phyloP scores from a whole-genome alignment of 768 basidiomycete genomes.

The Leccinum imitatum region DNA sequence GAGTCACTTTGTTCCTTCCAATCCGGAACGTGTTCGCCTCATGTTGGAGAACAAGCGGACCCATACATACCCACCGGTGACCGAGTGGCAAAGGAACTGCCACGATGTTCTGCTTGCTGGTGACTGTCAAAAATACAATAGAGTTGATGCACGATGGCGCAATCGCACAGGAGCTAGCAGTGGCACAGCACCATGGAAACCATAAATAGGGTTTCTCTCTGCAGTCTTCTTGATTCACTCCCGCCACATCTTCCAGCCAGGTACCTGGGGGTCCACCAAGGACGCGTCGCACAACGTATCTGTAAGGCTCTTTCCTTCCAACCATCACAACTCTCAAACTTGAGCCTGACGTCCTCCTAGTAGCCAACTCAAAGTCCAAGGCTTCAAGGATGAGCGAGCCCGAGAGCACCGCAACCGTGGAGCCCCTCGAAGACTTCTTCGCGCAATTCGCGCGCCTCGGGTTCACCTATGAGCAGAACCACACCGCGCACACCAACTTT shows the following conservation, averaged over 20 bases:
- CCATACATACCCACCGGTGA: background rate
- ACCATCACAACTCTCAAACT: background rate
- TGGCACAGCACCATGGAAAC: background rate
- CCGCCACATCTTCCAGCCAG: background rate
- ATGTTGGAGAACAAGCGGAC: background rate
- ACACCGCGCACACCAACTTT: slow-evolving; percentile 25
- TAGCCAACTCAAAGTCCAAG: background rate
- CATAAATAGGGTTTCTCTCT: background rate
- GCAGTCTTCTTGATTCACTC: background rate
- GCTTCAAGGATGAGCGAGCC: background rate
- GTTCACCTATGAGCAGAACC: slow-evolving; percentile 14
- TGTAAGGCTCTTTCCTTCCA: background rate
- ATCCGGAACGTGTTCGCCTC: background rate
- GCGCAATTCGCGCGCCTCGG: slow-evolving; percentile 13
- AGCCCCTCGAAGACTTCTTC: slow-evolving; percentile 29
- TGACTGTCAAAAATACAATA: background rate
- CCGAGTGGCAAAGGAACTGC: too few species aligned
- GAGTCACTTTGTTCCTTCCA: background rate
- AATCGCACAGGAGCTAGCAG: background rate
- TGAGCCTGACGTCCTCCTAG: background rate
- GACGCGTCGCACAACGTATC: background rate
- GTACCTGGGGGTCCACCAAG: background rate
- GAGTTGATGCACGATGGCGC: background rate
- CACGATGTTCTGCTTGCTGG: background rate
- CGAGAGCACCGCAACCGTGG: slow-evolving; percentile 3